Conservation (phyloP, 2,329 filamentous ascomycete species). For the Leptographium flavum region DNA sequence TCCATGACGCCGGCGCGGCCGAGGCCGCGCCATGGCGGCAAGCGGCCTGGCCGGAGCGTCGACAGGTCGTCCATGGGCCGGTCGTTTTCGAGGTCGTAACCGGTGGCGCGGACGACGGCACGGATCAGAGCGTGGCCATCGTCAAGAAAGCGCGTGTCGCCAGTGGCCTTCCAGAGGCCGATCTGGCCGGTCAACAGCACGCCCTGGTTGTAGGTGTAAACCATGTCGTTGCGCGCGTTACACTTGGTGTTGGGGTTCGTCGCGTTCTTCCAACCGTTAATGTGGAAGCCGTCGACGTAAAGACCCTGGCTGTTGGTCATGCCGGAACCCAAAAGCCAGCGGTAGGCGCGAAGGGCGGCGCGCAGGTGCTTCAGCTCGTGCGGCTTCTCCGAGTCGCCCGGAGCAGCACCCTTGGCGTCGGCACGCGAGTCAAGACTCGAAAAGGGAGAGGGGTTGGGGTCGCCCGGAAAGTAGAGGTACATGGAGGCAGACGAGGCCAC, state of each 20-base stretch:
- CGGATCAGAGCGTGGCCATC: slow-evolving; percentile 70
- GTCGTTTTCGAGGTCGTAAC: slow-evolving; percentile 44
- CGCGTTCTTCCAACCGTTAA: slow-evolving; percentile 47
- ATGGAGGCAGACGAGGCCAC: slow-evolving; percentile 75
- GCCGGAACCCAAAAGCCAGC: slow-evolving; percentile 63
- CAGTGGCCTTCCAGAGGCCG: slow-evolving; percentile 67
- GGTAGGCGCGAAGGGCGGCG: slow-evolving; percentile 64
- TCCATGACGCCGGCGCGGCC: slow-evolving; percentile 71
- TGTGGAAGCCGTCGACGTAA: slow-evolving; percentile 81
- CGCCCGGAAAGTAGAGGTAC: slow-evolving; percentile 81
- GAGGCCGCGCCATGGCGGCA: slow-evolving; percentile 55
- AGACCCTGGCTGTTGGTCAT: slow-evolving; percentile 68
- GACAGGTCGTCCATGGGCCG: slow-evolving; percentile 25
- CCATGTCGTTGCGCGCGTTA: slow-evolving; percentile 71
- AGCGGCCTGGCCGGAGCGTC: slow-evolving; percentile 18
- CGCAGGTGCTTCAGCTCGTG: slow-evolving; percentile 52
- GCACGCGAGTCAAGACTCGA: slow-evolving; percentile 12
- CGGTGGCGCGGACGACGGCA: slow-evolving; percentile 63
- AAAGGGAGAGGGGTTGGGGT: slow-evolving; percentile 60
- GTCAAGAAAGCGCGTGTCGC: slow-evolving; percentile 52
- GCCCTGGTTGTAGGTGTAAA: slow-evolving; percentile 94
- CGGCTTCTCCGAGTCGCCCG: slow-evolving; percentile 4
- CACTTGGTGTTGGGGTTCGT: slow-evolving; percentile 56
- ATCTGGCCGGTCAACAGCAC: slow-evolving; percentile 72
- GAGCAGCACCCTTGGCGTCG: slow-evolving; percentile 1